A percentile compares a stretch with the other conserved stretches of the same genome.
These are phyloP conservation scores for Gyromitra esculenta DNA, from an alignment of 2,329 filamentous ascomycete genomes.

Conservation along the genomic window DNA sequence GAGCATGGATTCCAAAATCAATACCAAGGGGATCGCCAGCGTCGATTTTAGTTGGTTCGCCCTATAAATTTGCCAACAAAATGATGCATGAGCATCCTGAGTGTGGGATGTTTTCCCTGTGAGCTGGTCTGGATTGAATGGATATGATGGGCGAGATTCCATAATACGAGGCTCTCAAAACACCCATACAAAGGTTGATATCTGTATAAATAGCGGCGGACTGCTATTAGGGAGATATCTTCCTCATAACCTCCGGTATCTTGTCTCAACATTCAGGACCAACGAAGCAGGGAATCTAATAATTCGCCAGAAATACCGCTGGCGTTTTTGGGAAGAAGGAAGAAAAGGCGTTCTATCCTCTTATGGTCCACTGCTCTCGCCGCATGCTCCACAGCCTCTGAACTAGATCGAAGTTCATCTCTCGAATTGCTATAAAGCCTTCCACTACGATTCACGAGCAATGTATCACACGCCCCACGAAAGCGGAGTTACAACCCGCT, in stretches of 20 bases:
- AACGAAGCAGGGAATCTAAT: conserved; percentile 2
- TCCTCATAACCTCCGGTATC: conserved; percentile 21
- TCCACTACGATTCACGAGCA: conserved; percentile 4
- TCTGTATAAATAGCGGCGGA: conserved; percentile 40
- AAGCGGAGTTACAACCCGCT: conserved; percentile 19
- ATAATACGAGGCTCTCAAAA: conserved; percentile 17
- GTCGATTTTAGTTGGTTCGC: conserved; percentile 36
- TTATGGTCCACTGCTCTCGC: not conserved
- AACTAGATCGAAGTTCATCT: conserved; percentile 18
- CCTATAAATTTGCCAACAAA: conserved; percentile 44
- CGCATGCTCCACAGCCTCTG: not conserved
- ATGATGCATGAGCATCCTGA: conserved; percentile 32
- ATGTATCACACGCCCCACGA: conserved; percentile 43
- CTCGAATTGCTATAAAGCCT: conserved; percentile 9
- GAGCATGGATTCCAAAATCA: conserved; percentile 23
- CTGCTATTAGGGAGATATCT: conserved; percentile 24
- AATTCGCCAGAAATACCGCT: conserved; percentile 6
- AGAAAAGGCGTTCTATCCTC: not conserved
- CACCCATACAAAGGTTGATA: not conserved
- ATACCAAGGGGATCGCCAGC: conserved; percentile 26
- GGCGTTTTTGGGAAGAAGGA: not conserved
- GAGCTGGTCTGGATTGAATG: conserved; percentile 33
- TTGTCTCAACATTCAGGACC: not conserved
- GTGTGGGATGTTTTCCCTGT: conserved; percentile 10
- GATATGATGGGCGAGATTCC: conserved; percentile 10